These are phyloP conservation scores for Fusarium fracticaudum DNA, from an alignment of 2,329 filamentous ascomycete species.

Conservation along the genomic window DNA sequence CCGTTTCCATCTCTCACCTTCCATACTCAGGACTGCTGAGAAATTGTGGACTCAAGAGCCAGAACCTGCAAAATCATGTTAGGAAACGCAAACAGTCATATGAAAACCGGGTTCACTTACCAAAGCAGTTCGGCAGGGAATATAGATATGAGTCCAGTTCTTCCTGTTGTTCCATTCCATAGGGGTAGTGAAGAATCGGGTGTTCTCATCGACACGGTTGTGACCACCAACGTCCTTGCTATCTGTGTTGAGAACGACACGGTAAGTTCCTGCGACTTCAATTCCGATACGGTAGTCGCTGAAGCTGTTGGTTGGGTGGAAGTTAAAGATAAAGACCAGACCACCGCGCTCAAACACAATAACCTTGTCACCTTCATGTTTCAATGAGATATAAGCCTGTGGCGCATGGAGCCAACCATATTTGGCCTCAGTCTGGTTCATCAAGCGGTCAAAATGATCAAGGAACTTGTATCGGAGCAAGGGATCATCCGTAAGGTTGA, in stretches of 20 bases:
- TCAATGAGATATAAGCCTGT: slow-evolving; percentile 92
- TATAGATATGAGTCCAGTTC: slow-evolving; percentile 94
- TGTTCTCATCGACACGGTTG: slow-evolving; percentile 78
- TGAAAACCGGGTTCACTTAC: slow-evolving; percentile 60
- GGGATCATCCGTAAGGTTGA: slow-evolving; percentile 88
- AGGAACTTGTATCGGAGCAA: slow-evolving; percentile 90
- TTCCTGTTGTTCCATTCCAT: slow-evolving; percentile 88
- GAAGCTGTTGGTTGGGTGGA: slow-evolving; percentile 85
- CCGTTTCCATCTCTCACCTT: not conserved
- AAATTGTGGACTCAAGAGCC: slow-evolving; percentile 53
- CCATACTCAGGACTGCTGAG: slow-evolving; percentile 26
- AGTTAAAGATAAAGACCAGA: slow-evolving; percentile 95
- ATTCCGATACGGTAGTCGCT: slow-evolving; percentile 93
- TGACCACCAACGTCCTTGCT: slow-evolving; percentile 80
- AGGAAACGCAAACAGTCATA: not conserved
- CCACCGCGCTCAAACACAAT: slow-evolving; percentile 95
- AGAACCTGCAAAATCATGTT: slow-evolving; percentile 56
- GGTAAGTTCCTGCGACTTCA: slow-evolving; percentile 85
- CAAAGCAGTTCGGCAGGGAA: slow-evolving; percentile 83
- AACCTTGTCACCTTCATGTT: slow-evolving; percentile 93
- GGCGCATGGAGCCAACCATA: slow-evolving; percentile 89
- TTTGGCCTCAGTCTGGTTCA: slow-evolving; percentile 88
- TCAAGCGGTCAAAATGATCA: slow-evolving; percentile 91
- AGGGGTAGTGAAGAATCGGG: slow-evolving; percentile 90
- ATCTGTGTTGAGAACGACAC: slow-evolving; percentile 86